phyloP scores from a whole-genome alignment of 2,329 filamentous ascomycete species.

The Neonectria faginata region DNA sequence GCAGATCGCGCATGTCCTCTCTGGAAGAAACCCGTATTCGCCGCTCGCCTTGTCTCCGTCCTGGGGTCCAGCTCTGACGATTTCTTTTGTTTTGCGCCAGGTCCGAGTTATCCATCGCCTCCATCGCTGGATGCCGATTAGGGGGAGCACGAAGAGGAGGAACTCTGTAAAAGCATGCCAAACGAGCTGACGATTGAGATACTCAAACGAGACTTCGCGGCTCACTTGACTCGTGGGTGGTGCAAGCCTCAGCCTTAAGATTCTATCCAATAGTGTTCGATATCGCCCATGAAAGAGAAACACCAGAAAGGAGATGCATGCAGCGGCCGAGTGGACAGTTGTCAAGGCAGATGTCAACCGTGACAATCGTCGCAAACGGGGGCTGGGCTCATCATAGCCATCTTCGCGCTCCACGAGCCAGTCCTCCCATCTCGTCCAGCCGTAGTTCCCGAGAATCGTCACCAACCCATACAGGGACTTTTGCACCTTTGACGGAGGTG shows the following conservation, averaged over 20 bases:
- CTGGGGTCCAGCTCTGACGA: constrained; percentile 63
- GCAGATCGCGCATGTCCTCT: constrained; percentile 95
- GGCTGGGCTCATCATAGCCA: constrained; percentile 73
- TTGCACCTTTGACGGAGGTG: constrained; percentile 82
- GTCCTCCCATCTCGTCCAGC: constrained; percentile 91
- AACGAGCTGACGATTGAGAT: constrained; percentile 95
- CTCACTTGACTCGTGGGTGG: constrained; percentile 87
- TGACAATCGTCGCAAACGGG: constrained; percentile 68
- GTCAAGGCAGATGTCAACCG: constrained; percentile 76
- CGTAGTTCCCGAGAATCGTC: constrained; percentile 88
- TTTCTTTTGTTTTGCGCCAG: constrained; percentile 83
- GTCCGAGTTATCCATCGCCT: constrained; percentile 85
- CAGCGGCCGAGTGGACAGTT: constrained; percentile 82
- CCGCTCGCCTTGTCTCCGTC: constrained; percentile 70
- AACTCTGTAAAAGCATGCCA: constrained; percentile 99
- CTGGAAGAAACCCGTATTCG: constrained; percentile 86
- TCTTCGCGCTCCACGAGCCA: constrained; percentile 83
- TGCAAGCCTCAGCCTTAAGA: constrained; percentile 85
- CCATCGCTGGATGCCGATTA: constrained; percentile 96
- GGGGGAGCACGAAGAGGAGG: constrained; percentile 92
- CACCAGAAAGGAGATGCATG: constrained; percentile 86
- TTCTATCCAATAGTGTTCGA: constrained; percentile 86
- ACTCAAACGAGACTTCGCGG: constrained; percentile 96
- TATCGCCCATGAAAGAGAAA: constrained; percentile 94
- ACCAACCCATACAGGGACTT: constrained; percentile 86